Base-by-base conservation (phyloP, 371 early-diverging fungal genomes). In the Dichotomocladium elegans region DNA sequence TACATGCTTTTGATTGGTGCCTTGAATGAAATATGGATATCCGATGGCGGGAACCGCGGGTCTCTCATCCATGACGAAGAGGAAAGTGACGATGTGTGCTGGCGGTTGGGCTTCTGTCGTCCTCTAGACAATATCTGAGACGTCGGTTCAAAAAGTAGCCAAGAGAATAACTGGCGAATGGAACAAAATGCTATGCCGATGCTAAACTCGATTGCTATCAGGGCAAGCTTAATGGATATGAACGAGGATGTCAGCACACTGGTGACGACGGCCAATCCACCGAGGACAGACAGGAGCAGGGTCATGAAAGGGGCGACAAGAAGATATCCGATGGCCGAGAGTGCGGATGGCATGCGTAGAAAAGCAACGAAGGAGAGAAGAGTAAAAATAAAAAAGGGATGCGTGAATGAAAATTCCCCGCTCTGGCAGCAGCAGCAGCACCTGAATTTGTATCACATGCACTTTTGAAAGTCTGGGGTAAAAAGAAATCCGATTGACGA, bases 161-260 rank as follows among this genome's bases (percentile, higher is more conserved):
- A 41, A 15, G 46, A 37, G 29, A 45, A 51, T 34, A 42, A 30
- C 29, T 27, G 51, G 14, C 41, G 45, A 44, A 47, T 44, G 10
- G 61, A 61, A 22, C 41, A 40, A 3, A 61, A 21, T 9, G 57
- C 54, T 28, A 61, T 44, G 6, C 57, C 52, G 19, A 54, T 53
- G 5, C 51, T 49, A 25, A 56, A 51, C 26, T 52, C 61, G 12
- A 47, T 24, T 12, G 57, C 50, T 4, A 61, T 35, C 25, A 61
- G 37, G 17, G 37, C 28, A 3, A 61, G 56, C n/a, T 55, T 44
- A 35, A 57, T 42, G 21, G 55, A 56, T 34, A 61, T 53, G 29
- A 61, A 61, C 4, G 61, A 61, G 7, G 61, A 61, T 2, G 61
- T 56, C 37, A 61, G 29, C 26, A 50, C 34, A 17, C 61, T 57